A percentile compares a stretch with the other conserved stretches of the same genome.
These are phyloP conservation scores for Nicotiana undulata DNA, from an alignment of 257 asterid species.

Conservation along the genomic window DNA sequence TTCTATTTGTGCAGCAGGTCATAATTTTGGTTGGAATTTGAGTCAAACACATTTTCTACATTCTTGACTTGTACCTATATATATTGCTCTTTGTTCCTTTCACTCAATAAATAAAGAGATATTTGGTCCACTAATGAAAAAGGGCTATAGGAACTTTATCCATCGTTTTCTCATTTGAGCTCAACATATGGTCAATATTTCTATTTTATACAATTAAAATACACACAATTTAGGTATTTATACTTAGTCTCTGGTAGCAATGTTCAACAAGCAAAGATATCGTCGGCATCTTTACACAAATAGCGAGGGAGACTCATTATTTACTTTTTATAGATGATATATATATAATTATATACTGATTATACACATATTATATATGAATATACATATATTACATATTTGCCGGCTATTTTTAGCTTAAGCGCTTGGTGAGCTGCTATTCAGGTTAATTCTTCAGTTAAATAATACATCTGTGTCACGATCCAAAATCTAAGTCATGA, in stretches of 20 bases:
- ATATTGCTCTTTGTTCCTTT: slow-evolving; percentile 1
- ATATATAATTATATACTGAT: too few species aligned
- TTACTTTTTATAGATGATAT: too few species aligned
- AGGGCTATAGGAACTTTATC: not conserved
- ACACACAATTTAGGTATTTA: not conserved
- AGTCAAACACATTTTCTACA: slow-evolving; percentile 1
- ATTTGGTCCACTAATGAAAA: not conserved
- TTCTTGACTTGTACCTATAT: not conserved
- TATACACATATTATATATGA: too few species aligned
- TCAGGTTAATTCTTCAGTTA: too few species aligned
- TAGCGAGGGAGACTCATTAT: too few species aligned
- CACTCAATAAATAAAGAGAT: not conserved
- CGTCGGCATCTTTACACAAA: too few species aligned
- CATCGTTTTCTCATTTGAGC: not conserved
- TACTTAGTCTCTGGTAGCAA: not conserved
- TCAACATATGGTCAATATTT: not conserved
- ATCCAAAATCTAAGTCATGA: too few species aligned
- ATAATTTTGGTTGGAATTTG: not conserved
- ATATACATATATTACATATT: too few species aligned
- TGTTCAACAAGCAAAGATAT: not conserved
- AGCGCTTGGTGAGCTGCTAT: too few species aligned
- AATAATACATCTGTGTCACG: too few species aligned
- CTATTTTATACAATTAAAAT: not conserved
- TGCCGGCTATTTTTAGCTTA: too few species aligned
- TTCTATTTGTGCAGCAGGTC: not conserved